Base-by-base conservation (phyloP, 192 early-diverging fungal genomes). In the Dimargaris cristalligena region DNA sequence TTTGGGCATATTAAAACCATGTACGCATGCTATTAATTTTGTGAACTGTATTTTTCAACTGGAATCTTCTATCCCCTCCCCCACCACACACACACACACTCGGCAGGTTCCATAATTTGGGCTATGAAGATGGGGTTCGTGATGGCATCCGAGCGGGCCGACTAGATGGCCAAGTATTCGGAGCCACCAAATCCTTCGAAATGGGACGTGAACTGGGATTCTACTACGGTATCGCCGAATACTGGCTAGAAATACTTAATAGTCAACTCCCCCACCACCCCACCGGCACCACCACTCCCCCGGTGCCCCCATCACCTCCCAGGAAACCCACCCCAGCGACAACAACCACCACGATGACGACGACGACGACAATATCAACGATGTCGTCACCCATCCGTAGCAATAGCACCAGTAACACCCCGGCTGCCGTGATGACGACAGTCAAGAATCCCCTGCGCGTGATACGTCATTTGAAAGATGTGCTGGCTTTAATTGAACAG, bases 101-200 rank as follows among this genome's bases (percentile, higher is more conserved):
- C 26, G 2, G 11, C 55, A 57, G 55, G 55, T 57, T 57, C 35
- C 33, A 57, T 34, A 38, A 25, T 13, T 34, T 57, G 18, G 55
- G 55, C 34, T 23, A 38, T 18, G 55, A 57, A 23, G 55, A 57
- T 26, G 55, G 55, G 13, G 28, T 35, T 31, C 55, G 33, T 20
- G 55, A 57, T 9, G 55, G 55, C 1, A 34, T 35, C 18, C 32
- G 33, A 35, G 55, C 33, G 9, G 55, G 55, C 38, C 55, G 26
- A 2, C 35, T 57, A n/a, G 55, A 57, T 23, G 55, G 55, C 22
- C 33, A 34, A 16, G 55, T 38, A n/a, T 57, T 57, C 38, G 55
- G 55, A 0, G 55, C 55, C 4, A 31, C 20, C n/a, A 57, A 57
- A n/a, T 32, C 34, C 10, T 35, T 57, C n/a, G 55, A 34, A 4